Evolutionary conservation across 176 grass and related monocot genomes (phyloP).

Genomic region (Avena insularis): DNA sequence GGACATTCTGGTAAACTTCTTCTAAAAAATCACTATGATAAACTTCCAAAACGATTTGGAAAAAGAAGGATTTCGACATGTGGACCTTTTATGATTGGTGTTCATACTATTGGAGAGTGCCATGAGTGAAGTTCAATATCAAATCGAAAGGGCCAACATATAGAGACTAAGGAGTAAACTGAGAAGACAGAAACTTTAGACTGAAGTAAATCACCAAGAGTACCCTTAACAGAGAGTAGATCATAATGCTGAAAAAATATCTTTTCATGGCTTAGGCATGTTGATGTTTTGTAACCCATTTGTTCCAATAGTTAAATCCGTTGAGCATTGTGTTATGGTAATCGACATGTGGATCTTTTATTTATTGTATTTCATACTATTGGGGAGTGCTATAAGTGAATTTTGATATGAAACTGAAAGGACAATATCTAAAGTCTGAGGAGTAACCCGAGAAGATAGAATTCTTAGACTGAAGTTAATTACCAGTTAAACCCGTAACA

Average conservation of each 20-base stretch:
- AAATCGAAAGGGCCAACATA: not conserved
- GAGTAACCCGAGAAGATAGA: not conserved
- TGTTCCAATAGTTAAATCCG: not conserved
- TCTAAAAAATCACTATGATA: no score
- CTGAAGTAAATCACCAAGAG: not conserved
- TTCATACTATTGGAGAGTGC: not conserved
- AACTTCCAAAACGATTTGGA: not conserved
- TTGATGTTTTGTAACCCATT: conserved; percentile 18
- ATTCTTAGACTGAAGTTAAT: not conserved
- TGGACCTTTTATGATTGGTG: not conserved
- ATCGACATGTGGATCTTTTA: not conserved
- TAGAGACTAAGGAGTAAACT: not conserved
- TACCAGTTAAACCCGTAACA: not conserved
- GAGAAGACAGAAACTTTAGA: not conserved
- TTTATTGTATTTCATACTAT: not conserved
- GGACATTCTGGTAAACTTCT: not conserved
- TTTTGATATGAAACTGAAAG: not conserved
- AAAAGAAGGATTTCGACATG: not conserved
- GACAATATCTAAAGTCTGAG: not conserved
- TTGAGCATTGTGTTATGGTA: not conserved
- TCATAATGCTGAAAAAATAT: not conserved
- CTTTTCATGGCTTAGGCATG: not conserved
- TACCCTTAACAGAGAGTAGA: not conserved
- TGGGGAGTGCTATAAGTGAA: not conserved
- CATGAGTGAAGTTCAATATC: not conserved